Percentiles rank a stretch among this genome's conserved stretches.
These are phyloP conservation scores for Phylloporus rhodoxanthus DNA, from an alignment of 768 basidiomycete genomes.

Conservation along the genomic window DNA sequence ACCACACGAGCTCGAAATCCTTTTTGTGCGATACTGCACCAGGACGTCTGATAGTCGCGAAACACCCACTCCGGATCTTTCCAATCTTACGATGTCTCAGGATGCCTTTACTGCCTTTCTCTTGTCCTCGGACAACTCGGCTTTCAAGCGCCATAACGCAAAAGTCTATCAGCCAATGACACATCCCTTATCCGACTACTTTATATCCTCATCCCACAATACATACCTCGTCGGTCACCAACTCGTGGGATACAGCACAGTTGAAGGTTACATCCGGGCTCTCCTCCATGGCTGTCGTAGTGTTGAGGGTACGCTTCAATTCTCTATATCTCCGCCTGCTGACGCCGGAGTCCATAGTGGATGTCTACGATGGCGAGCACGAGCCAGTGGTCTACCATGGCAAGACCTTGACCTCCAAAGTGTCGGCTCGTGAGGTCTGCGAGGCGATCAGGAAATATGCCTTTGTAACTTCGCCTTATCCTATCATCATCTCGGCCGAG, in stretches of 20 bases:
- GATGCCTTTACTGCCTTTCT: constrained; percentile 77
- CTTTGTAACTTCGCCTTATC: constrained; percentile 86
- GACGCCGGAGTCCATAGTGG: constrained; percentile 49
- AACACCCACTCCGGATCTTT: constrained; percentile 1
- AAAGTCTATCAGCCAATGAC: constrained; percentile 81
- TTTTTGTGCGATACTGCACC: constrained; percentile 35
- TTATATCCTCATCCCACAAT: constrained; percentile 86
- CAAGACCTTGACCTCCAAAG: constrained; percentile 79
- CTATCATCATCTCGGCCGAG: constrained; percentile 90
- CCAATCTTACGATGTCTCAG: constrained; percentile 35
- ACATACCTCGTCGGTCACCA: constrained; percentile 87
- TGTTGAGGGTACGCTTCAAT: constrained; percentile 70
- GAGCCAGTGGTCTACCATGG: constrained; percentile 89
- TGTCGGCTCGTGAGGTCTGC: constrained; percentile 76
- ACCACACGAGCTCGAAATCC: constrained; percentile 27
- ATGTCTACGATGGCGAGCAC: constrained; percentile 82
- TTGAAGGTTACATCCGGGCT: constrained; percentile 91
- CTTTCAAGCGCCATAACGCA: constrained; percentile 47
- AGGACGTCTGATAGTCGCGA: background rate
- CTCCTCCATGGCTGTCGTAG: constrained; percentile 86
- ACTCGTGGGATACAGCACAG: constrained; percentile 80
- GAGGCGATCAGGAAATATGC: constrained; percentile 83
- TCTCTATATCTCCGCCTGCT: background rate
- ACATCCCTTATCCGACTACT: constrained; percentile 80
- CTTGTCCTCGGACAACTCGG: constrained; percentile 69